Conservation (phyloP, 768 basidiomycete species). For the Lyophyllum semitale region DNA sequence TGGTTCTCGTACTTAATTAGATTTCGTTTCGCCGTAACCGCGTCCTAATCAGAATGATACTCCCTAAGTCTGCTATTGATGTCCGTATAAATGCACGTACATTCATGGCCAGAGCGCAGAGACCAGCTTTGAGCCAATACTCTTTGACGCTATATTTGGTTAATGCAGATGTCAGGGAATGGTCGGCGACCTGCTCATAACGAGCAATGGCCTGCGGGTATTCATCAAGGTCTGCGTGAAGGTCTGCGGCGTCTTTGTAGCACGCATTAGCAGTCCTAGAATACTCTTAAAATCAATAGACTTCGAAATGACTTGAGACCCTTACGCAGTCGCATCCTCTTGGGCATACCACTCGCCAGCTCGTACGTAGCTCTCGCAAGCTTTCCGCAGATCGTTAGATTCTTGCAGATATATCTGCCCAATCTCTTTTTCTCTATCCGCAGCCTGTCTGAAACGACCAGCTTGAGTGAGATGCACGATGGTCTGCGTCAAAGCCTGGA, state of each 20-base stretch:
- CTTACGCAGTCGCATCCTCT: conserved; percentile 95
- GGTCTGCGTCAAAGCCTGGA: conserved; percentile 83
- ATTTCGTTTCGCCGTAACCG: conserved; percentile 80
- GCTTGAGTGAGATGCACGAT: conserved; percentile 79
- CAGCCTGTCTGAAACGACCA: conserved; percentile 95
- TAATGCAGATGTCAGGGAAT: conserved; percentile 75
- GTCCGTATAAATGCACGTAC: conserved; percentile 48
- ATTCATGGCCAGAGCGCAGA: conserved; percentile 87
- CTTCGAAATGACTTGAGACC: neutral
- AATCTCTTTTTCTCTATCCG: conserved; percentile 97
- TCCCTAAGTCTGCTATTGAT: neutral
- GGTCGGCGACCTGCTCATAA: conserved; percentile 89
- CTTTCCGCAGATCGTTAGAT: conserved; percentile 73
- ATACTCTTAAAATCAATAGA: neutral
- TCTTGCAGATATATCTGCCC: conserved; percentile 92
- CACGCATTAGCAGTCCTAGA: conserved; percentile 91
- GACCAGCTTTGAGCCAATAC: conserved; percentile 85
- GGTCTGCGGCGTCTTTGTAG: conserved; percentile 95
- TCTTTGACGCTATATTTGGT: conserved; percentile 99
- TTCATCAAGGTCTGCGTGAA: conserved; percentile 87
- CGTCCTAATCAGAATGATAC: conserved; percentile 56
- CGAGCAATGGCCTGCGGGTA: conserved; percentile 83
- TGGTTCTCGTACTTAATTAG: conserved; percentile 75
- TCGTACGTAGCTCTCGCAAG: conserved; percentile 87
- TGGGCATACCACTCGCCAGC: conserved; percentile 98